A percentile compares a stretch with the other conserved stretches of the same genome.
phyloP scores from a whole-genome alignment of 495 filamentous ascomycete genomes.

The Trichoderma virens region DNA sequence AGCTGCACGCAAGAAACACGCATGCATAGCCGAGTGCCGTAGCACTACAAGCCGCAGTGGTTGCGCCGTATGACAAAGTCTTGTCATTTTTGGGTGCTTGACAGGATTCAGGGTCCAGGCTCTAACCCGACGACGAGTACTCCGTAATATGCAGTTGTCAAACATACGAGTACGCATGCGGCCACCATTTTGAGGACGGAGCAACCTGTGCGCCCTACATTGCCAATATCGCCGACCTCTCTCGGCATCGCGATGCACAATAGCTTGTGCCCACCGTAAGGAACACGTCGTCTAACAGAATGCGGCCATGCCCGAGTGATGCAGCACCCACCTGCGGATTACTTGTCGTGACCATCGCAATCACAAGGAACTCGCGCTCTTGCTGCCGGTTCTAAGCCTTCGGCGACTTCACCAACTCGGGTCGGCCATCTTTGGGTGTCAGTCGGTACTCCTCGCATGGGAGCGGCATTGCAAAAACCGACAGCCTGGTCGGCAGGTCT shows the following conservation, averaged over 20 bases:
- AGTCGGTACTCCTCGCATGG: not conserved
- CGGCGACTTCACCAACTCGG: not conserved
- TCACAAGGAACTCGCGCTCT: not conserved
- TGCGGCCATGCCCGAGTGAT: not conserved
- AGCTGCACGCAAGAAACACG: slow-evolving; percentile 2
- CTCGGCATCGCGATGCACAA: not conserved
- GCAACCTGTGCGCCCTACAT: not conserved
- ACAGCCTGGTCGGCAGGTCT: not conserved
- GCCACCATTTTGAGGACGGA: not conserved
- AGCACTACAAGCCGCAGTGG: not conserved
- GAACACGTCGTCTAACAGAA: not conserved
- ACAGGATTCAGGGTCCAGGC: not conserved
- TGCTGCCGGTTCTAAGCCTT: not conserved
- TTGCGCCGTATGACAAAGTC: not conserved
- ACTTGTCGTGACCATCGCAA: no score
- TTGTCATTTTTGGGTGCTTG: not conserved
- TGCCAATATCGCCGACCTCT: not conserved
- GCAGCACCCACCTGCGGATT: not conserved
- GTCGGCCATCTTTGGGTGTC: not conserved
- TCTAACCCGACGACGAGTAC: not conserved
- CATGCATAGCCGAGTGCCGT: not conserved
- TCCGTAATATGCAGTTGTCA: not conserved
- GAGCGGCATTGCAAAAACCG: not conserved
- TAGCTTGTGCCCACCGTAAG: not conserved
- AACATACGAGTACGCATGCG: not conserved